Conservation (phyloP, 2,329 filamentous ascomycete genomes). For the Paramyrothecium roridum region DNA sequence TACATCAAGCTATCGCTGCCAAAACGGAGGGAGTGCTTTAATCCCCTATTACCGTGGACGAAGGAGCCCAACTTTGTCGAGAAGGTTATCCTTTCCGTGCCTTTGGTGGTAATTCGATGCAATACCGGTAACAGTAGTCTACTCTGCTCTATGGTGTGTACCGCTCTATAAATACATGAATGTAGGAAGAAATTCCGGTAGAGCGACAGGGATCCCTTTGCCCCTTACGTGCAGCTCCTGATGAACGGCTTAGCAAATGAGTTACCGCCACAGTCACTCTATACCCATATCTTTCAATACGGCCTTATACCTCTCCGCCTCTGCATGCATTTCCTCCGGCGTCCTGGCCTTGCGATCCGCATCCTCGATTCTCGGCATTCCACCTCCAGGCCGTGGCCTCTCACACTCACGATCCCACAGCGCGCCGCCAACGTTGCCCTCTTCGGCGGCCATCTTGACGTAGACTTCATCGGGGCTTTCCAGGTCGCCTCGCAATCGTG, state of each 20-base stretch:
- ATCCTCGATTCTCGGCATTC: slow-evolving; percentile 70
- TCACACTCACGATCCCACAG: slow-evolving; percentile 51
- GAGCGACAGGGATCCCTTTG: not conserved
- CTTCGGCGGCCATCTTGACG: slow-evolving; percentile 75
- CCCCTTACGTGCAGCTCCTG: not conserved
- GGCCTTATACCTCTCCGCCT: slow-evolving; percentile 65
- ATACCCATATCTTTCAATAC: slow-evolving; percentile 42
- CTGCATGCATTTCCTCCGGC: slow-evolving; percentile 73
- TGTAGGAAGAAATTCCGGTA: no score
- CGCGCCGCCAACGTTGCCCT: slow-evolving; percentile 75
- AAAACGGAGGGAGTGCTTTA: no score
- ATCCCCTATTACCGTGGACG: no score
- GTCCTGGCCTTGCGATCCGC: slow-evolving; percentile 63
- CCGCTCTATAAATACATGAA: no score
- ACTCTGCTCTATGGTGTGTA: no score
- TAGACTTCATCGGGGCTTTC: slow-evolving; percentile 69
- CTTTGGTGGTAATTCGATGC: no score
- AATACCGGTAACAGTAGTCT: no score
- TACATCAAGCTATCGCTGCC: no score
- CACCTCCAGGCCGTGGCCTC: slow-evolving; percentile 48
- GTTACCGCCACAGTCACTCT: slow-evolving; percentile 9
- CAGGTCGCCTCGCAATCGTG: slow-evolving; percentile 58
- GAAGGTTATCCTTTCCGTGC: no score
- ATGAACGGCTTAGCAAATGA: not conserved
- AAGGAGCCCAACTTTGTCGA: no score